Percentiles rank a stretch among this genome's conserved stretches.
These are phyloP conservation scores for Toxicodendron radicans DNA, from an alignment of 345 rosid genomes.

Conservation along the genomic window DNA sequence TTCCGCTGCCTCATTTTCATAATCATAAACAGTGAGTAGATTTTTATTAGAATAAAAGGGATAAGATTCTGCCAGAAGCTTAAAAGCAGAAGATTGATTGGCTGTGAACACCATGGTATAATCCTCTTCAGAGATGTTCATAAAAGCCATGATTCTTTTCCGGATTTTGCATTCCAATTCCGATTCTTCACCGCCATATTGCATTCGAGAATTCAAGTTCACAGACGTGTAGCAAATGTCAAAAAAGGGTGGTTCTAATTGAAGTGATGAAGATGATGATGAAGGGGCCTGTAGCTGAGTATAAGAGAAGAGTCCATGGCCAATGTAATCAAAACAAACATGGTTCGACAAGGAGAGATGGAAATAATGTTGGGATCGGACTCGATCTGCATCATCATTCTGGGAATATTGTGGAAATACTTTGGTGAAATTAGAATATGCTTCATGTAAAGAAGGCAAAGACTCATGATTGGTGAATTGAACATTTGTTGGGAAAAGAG, in stretches of 20 bases:
- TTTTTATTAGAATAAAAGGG: conserved; percentile 48
- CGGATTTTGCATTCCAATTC: conserved; percentile 42
- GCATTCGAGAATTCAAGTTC: conserved; percentile 39
- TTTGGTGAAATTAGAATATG: conserved; percentile 46
- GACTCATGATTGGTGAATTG: conserved; percentile 86
- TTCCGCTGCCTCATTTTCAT: conserved; percentile 67
- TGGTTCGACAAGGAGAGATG: conserved; percentile 54
- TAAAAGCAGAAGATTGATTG: conserved; percentile 73
- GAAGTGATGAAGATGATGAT: conserved; percentile 20
- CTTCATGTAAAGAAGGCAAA: conserved; percentile 60
- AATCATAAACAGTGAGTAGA: conserved; percentile 78
- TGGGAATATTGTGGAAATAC: conserved; percentile 53
- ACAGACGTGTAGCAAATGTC: conserved; percentile 51
- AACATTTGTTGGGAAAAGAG: conserved; percentile 38
- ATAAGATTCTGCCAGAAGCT: conserved; percentile 70
- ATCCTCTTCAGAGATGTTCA: conserved; percentile 78
- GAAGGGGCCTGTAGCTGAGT: conserved; percentile 43
- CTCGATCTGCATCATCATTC: conserved; percentile 55
- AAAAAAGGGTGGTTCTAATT: conserved; percentile 32
- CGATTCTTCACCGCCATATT: conserved; percentile 43
- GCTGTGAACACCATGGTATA: conserved; percentile 67
- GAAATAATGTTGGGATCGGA: conserved; percentile 59
- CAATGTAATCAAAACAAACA: conserved; percentile 62
- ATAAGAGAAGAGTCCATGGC: conserved; percentile 80
- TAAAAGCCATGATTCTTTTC: conserved; percentile 59